Conservation (phyloP, 2,329 filamentous ascomycete species). For the Leptographium lundbergii region DNA sequence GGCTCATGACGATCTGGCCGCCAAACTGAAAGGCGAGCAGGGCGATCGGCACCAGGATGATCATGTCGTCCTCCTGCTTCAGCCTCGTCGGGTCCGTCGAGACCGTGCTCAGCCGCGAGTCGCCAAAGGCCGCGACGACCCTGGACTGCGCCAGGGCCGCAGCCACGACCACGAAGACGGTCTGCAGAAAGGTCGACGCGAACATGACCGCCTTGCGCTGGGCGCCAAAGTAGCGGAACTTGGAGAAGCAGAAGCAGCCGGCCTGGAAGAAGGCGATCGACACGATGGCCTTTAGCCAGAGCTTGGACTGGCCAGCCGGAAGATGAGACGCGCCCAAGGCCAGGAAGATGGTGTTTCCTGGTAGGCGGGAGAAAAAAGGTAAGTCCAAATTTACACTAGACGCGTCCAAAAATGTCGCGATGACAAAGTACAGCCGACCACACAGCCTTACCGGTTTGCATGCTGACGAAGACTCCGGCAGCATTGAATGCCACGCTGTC, state of each 20-base stretch:
- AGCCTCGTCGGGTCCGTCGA: conserved; percentile 24
- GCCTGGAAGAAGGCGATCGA: conserved; percentile 60
- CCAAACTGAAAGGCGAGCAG: conserved; percentile 42
- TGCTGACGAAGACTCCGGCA: conserved; percentile 71
- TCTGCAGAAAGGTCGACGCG: conserved; percentile 42
- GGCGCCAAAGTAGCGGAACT: conserved; percentile 51
- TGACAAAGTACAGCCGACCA: too few relatives aligned
- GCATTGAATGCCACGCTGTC: conserved; percentile 66
- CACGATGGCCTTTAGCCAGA: conserved; percentile 60
- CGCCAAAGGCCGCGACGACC: conserved; percentile 30
- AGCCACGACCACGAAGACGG: conserved; percentile 34
- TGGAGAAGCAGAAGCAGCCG: conserved; percentile 58
- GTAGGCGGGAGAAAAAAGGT: neutral
- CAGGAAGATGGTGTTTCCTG: conserved; percentile 67
- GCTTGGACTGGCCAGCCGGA: conserved; percentile 37
- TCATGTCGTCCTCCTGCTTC: conserved; percentile 24
- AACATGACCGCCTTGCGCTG: conserved; percentile 54
- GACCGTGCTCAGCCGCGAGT: conserved; percentile 20
- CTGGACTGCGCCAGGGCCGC: conserved; percentile 37
- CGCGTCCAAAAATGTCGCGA: too few relatives aligned
- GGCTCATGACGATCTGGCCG: conserved; percentile 40
- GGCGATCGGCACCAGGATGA: conserved; percentile 23
- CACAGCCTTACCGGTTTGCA: conserved; percentile 56
- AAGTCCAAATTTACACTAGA: too few relatives aligned
- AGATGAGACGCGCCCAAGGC: conserved; percentile 49